Conservation (phyloP, 257 asterid species). For the Solanum pinnatisectum region DNA sequence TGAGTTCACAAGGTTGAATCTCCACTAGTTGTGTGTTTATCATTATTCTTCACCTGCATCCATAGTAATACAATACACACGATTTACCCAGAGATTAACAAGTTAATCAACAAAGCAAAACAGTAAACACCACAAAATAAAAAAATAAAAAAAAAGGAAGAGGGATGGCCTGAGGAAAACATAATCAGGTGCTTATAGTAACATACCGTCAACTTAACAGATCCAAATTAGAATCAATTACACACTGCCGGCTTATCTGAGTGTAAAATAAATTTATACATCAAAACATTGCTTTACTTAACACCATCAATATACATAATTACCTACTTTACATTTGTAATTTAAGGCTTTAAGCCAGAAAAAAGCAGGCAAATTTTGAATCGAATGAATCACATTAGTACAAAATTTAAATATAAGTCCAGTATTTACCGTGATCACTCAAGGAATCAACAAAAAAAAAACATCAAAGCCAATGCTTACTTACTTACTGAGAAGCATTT, state of each 20-base stretch:
- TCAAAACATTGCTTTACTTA: background rate
- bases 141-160: background rate
- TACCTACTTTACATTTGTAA: background rate
- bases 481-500: background rate
- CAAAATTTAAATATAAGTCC: background rate
- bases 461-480: background rate
- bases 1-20: slow-evolving; percentile 73
- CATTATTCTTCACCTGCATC: slow-evolving; percentile 33
- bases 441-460: background rate
- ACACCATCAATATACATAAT: background rate
- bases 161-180: background rate
- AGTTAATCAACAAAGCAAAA: background rate
- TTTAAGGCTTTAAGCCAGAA: background rate
- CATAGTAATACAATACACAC: background rate
- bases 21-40: slow-evolving; percentile 50
- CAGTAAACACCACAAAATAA: background rate
- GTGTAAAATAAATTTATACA: background rate
- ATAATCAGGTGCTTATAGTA: background rate
- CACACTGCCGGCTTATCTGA: background rate
- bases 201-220: background rate
- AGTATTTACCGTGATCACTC: background rate
- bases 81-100: background rate
- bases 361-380: background rate
- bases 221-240: background rate
- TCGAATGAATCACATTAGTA: background rate